Percentiles rank a stretch among this genome's conserved stretches.
phyloP scores from a whole-genome alignment of 257 asterid genomes.

The Lithospermum erythrorhizon region DNA sequence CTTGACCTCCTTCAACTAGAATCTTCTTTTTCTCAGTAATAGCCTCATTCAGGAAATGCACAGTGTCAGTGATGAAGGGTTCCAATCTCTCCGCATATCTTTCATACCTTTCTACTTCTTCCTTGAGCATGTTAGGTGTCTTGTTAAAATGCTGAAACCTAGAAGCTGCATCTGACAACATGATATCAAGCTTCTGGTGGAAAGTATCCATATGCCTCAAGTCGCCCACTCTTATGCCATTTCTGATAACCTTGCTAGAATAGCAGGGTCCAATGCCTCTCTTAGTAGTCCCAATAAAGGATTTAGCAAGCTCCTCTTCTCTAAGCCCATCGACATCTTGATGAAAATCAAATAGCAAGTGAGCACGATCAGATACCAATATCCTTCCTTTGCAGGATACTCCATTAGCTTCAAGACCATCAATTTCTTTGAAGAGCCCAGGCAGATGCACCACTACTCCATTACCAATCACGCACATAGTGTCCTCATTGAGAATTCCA shows the following conservation, averaged over 20 bases:
- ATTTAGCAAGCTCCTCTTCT: constrained; percentile 83
- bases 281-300: constrained; percentile 90
- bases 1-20: constrained; percentile 98
- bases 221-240: constrained; percentile 86
- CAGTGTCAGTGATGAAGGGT: constrained; percentile 77
- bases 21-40: constrained; percentile 51
- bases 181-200: constrained; percentile 75
- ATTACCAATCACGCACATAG: constrained; percentile 53
- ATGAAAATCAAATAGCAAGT: constrained; percentile 82
- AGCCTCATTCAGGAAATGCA: constrained; percentile 74
- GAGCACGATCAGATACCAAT: constrained; percentile 88
- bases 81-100: constrained; percentile 79
- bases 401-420: constrained; percentile 75
- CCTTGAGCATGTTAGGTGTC: constrained; percentile 69
- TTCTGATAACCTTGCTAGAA: constrained; percentile 89
- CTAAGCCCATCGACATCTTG: constrained; percentile 79
- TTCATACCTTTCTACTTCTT: constrained; percentile 77
- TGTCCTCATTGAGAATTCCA: constrained; percentile 56
- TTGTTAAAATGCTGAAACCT: constrained; percentile 66
- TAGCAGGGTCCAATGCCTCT: constrained; percentile 96
- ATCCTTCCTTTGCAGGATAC: constrained; percentile 82
- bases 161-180: constrained; percentile 78
- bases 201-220: constrained; percentile 96
- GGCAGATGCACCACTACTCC: constrained; percentile 95
- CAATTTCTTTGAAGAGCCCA: constrained; percentile 72